Evolutionary conservation across 306 rosid species (phyloP), one percentile per base, ranked within the genome.

Genomic region (Malus sylvestris): DNA sequence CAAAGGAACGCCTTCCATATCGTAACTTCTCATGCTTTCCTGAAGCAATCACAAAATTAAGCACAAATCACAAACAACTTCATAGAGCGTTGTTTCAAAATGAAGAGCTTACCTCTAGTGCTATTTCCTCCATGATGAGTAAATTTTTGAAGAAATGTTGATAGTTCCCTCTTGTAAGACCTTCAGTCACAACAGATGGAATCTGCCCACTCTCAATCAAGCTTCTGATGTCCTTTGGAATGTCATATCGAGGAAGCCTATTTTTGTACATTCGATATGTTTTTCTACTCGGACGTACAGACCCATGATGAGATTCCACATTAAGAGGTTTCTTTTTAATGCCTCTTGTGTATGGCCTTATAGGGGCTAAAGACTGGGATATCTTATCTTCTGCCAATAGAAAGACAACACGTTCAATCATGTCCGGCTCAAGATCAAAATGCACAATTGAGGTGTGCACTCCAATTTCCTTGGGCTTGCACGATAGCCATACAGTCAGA

Each of bases 71-170:
- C 72, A 72, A 80, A 73, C 44, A 73, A 18, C 15, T 10, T 46
- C 40, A 60, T 10, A 33, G 1, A 73, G 42, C 42, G 27, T 25
- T 73, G 59, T 59, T 78, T 16, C 7, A 67, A 78, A 78, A 33
- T 45, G 58, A 69, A 57, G 22, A 67, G 35, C 69, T 80, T 86
- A 95, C 99, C 97, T 95, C 96, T 71, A 89, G 74, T 71, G 92
- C 93, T 76, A 95, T 73, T 84, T 95, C 99, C 82, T 95, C 99
- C 97, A 95, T 88, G 72, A 88, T 87, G 25, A 92, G 55, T 81
- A 95, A 86, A 38, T 83, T 64, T 81, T 82, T 86, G 80, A 95
- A 95, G 76, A 70, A 91, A 45, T 66, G 9, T 67, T 84, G 61
- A 75, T 92, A 95, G 55, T 46, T 89, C 55, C 18, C 71, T 53